Conservation (phyloP, 2,329 filamentous ascomycete genomes). For the Xylariaceae sp. region DNA sequence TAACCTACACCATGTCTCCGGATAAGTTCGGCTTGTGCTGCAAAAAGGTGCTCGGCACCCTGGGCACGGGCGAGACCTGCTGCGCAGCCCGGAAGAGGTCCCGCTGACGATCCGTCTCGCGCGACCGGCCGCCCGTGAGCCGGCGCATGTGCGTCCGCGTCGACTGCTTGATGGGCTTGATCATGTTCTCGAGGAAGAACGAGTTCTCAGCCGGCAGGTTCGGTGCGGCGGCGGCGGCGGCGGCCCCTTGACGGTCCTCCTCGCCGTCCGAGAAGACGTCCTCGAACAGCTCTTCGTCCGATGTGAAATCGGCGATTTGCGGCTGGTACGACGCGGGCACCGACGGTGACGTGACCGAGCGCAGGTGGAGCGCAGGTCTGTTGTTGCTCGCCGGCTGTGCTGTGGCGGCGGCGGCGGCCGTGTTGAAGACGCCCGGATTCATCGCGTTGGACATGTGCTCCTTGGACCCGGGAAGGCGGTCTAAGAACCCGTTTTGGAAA, state of each 20-base stretch:
- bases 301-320: constrained; percentile 57
- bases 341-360: constrained; percentile 79
- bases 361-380: constrained; percentile 67
- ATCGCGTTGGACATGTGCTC: constrained; percentile 56
- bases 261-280: constrained; percentile 78
- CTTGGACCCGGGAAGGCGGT: constrained; percentile 59
- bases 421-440: constrained; percentile 55
- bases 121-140: constrained; percentile 51
- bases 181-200: constrained; percentile 56
- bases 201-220: constrained; percentile 35
- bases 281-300: constrained; percentile 70
- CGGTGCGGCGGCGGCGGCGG: background rate
- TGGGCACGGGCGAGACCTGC: constrained; percentile 37
- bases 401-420: constrained; percentile 12
- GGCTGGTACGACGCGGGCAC: constrained; percentile 50
- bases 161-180: constrained; percentile 52
- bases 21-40: constrained; percentile 25
- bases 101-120: constrained; percentile 34
- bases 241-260: constrained; percentile 37
- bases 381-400: constrained; percentile 30
- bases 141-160: constrained; percentile 56
- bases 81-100: constrained; percentile 32
- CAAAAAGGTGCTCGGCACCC: constrained; percentile 33
- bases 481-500: constrained; percentile 84
- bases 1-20: constrained; percentile 24